Conservation (phyloP, 208 protist genomes). For the Crithidia mellificae region DNA sequence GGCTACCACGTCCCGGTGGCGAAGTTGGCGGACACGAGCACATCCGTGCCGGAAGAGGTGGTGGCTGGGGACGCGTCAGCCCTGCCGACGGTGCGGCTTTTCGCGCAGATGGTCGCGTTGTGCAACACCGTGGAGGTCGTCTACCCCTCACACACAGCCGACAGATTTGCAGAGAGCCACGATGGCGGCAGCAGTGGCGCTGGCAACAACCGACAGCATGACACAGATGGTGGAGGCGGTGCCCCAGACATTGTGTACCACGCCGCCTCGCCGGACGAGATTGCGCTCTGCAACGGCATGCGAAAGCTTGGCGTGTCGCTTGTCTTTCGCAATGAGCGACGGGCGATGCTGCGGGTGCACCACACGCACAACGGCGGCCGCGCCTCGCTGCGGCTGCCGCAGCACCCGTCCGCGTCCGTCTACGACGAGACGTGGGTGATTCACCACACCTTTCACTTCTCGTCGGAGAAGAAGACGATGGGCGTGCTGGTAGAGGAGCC, state of each 20-base stretch:
- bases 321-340: conserved; percentile 28
- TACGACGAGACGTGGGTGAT: conserved; percentile 54
- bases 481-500: conserved; percentile 71
- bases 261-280: conserved; percentile 94
- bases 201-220: too few relatives aligned
- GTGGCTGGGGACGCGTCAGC: conserved; percentile 5
- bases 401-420: neutral
- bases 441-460: conserved; percentile 86
- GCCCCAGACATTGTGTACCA: conserved; percentile 52
- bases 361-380: neutral
- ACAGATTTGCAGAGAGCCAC: neutral
- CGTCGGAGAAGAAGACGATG: conserved; percentile 90
- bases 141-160: neutral
- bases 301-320: conserved; percentile 62
- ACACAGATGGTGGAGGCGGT: too few relatives aligned
- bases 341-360: conserved; percentile 29
- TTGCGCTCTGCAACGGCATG: conserved; percentile 87
- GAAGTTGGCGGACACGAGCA: conserved; percentile 4
- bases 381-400: neutral
- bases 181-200: neutral
- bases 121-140: conserved; percentile 90
- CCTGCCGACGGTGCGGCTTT: conserved; percentile 34
- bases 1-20: conserved; percentile 28
- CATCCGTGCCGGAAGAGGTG: conserved; percentile 3
- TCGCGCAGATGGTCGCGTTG: conserved; percentile 74